These are phyloP conservation scores for Beauveria sp. DNA, from an alignment of 2,329 filamentous ascomycete species.

Conservation along the genomic window DNA sequence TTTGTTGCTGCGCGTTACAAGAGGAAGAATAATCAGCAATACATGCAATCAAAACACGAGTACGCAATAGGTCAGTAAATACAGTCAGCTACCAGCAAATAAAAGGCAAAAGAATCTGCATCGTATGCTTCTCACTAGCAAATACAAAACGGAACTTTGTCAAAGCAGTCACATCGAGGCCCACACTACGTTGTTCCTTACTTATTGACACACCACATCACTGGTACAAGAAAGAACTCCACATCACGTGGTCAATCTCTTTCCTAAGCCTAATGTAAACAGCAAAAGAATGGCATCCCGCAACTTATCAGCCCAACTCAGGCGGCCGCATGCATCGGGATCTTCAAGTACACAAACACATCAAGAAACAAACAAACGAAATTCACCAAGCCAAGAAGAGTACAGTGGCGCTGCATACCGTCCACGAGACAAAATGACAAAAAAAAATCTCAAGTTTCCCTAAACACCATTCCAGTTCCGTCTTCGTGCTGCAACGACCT, in stretches of 20 bases:
- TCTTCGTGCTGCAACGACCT: slow-evolving; percentile 11
- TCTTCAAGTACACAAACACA: neutral
- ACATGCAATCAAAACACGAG: too few relatives aligned
- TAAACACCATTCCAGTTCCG: neutral
- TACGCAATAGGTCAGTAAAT: too few relatives aligned
- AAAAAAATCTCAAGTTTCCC: neutral
- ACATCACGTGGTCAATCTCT: slow-evolving; percentile 7
- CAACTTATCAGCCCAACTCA: neutral
- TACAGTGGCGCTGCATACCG: neutral
- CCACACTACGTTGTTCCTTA: too few relatives aligned
- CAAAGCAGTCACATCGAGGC: neutral
- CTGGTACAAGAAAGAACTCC: neutral
- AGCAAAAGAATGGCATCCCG: slow-evolving; percentile 6
- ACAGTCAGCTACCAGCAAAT: too few relatives aligned
- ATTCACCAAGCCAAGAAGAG: slow-evolving; percentile 1
- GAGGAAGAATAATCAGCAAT: too few relatives aligned
- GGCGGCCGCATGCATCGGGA: neutral
- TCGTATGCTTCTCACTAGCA: too few relatives aligned
- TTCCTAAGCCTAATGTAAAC: neutral
- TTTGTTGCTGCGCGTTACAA: too few relatives aligned
- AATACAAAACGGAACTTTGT: too few relatives aligned
- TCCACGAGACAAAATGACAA: neutral
- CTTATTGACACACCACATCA: neutral
- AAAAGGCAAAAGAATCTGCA: too few relatives aligned
- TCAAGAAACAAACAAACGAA: neutral